These are phyloP conservation scores for Calonectria multiphialidica DNA, from an alignment of 2,329 filamentous ascomycete species.

Conservation along the genomic window DNA sequence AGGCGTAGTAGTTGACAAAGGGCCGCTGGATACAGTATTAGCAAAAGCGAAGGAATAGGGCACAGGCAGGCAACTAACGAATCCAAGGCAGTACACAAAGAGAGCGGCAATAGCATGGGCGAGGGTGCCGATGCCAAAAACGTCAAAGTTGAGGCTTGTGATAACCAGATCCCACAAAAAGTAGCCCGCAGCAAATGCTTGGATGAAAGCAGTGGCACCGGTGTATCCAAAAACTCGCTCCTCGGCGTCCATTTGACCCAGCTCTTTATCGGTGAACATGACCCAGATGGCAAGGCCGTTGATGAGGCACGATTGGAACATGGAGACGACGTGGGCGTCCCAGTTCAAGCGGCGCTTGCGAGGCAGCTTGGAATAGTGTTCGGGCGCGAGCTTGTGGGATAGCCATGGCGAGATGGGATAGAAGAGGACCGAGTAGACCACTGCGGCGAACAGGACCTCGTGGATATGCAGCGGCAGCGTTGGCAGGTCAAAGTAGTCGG, in stretches of 20 bases:
- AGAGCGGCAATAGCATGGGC: conserved; percentile 83
- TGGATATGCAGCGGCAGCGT: conserved; percentile 83
- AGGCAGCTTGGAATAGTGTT: conserved; percentile 73
- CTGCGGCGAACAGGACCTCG: conserved; percentile 76
- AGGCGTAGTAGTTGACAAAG: conserved; percentile 86
- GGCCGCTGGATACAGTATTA: conserved; percentile 69
- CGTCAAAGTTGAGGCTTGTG: conserved; percentile 74
- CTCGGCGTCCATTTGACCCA: conserved; percentile 73
- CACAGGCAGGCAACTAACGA: conserved; percentile 67
- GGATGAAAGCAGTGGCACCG: conserved; percentile 77
- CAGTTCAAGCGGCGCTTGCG: conserved; percentile 79
- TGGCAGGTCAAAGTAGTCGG: conserved; percentile 70
- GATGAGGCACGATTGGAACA: conserved; percentile 81
- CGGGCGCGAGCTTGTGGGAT: conserved; percentile 72
- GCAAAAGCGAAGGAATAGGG: background rate
- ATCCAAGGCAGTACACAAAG: conserved; percentile 81
- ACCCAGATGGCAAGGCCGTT: conserved; percentile 80
- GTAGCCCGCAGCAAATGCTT: conserved; percentile 83
- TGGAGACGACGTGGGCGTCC: conserved; percentile 89
- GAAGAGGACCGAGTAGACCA: conserved; percentile 78
- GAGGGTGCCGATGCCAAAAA: conserved; percentile 82
- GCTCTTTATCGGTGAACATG: conserved; percentile 76
- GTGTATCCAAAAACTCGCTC: conserved; percentile 84
- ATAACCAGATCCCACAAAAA: conserved; percentile 86
- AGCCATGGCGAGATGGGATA: conserved; percentile 75